A percentile compares a stretch with the other conserved stretches of the same genome.
Evolutionary conservation across 2,329 filamentous ascomycete species (phyloP).

Genomic region (Fusarium chlamydosporum): DNA sequence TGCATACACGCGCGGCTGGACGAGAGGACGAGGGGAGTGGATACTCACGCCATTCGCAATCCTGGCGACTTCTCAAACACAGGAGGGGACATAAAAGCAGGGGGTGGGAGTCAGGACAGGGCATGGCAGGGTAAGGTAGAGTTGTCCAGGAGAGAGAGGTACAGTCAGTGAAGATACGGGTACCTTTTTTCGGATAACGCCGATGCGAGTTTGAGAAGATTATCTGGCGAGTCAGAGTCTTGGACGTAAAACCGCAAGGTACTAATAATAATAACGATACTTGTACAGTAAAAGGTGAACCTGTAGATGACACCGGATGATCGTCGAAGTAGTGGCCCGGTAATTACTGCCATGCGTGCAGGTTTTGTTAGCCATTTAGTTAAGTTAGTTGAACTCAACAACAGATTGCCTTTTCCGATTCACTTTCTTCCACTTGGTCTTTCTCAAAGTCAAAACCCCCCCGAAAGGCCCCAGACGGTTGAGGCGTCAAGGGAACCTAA

Average conservation of each 20-base stretch:
- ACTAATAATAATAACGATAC: constrained; percentile 14
- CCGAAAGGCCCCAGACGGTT: constrained; percentile 22
- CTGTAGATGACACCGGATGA: constrained; percentile 7
- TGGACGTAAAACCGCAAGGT: constrained; percentile 4
- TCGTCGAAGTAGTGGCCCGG: not conserved
- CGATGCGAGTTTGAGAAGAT: constrained; percentile 4
- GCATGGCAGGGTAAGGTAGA: not conserved
- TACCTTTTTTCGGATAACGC: constrained; percentile 4
- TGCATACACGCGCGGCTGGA: constrained; percentile 46
- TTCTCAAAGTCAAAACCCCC: constrained; percentile 2
- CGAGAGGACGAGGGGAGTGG: constrained; percentile 9
- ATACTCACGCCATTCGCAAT: constrained; percentile 27
- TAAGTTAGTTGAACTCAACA: not conserved
- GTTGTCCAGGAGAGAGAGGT: not conserved
- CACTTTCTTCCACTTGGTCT: not conserved
- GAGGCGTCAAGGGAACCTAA: constrained; percentile 29
- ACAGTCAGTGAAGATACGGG: not conserved
- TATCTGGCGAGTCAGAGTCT: constrained; percentile 4
- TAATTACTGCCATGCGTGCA: not conserved
- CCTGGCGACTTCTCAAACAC: constrained; percentile 33
- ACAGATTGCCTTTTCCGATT: not conserved
- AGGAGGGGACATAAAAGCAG: constrained; percentile 22
- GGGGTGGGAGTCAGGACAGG: constrained; percentile 7
- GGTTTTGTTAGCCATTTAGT: not conserved
- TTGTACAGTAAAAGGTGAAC: not conserved